These are phyloP conservation scores for Cornus controversa DNA, from an alignment of 148 eudicot genomes.

Conservation along the genomic window DNA sequence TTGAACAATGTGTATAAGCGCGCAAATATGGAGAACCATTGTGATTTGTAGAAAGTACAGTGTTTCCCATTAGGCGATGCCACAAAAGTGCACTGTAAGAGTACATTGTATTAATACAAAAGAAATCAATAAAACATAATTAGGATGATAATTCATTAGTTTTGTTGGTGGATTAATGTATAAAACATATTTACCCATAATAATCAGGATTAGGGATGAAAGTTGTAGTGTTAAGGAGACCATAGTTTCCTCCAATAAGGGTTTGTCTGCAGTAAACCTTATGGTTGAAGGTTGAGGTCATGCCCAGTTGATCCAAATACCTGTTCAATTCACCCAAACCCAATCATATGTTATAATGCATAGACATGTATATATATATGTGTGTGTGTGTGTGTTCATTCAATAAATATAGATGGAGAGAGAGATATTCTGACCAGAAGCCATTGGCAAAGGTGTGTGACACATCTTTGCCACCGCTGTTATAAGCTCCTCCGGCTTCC, in stretches of 20 bases:
- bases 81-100: conserved; percentile 48
- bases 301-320: conserved; percentile 71
- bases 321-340: conserved; percentile 13
- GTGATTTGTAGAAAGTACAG: conserved; percentile 30
- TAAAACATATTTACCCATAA: conserved; percentile 37
- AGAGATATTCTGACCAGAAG: conserved; percentile 34
- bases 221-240: conserved; percentile 47
- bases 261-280: conserved; percentile 65
- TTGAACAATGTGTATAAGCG: conserved; percentile 50
- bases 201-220: conserved; percentile 66
- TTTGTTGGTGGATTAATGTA: neutral
- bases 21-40: conserved; percentile 34
- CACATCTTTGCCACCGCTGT: conserved; percentile 55
- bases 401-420: no score
- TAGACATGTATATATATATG: no score
- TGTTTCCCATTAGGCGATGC: conserved; percentile 55
- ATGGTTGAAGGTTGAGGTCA: conserved; percentile 46
- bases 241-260: conserved; percentile 63
- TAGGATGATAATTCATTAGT: neutral
- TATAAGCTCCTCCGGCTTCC: conserved; percentile 63
- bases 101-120: neutral
- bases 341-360: no score
- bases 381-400: no score
- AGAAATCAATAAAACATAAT: neutral
- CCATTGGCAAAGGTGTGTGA: conserved; percentile 50